Conservation (phyloP, 257 asterid species). For the Solanum ossicruentum region DNA sequence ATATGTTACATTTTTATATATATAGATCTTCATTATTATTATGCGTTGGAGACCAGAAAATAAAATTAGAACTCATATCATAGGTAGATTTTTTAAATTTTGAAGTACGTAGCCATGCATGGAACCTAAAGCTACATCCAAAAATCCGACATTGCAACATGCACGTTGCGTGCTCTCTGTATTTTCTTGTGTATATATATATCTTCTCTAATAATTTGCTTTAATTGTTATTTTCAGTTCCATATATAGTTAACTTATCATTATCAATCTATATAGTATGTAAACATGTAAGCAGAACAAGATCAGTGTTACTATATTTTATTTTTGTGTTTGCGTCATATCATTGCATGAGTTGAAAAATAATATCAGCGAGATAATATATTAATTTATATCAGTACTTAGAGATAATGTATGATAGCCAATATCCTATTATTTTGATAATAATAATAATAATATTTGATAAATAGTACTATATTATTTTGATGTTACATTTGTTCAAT, state of each 20-base stretch:
- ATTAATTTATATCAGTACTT: background rate
- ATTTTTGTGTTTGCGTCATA: too few species aligned
- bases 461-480: background rate
- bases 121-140: constrained; percentile 17
- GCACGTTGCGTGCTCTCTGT: constrained; percentile 6
- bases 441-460: too few species aligned
- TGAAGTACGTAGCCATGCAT: constrained; percentile 5
- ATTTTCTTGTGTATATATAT: background rate
- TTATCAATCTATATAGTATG: background rate
- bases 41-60: constrained; percentile 5
- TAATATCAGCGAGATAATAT: too few species aligned
- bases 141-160: constrained; percentile 4
- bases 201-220: background rate
- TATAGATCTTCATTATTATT: background rate
- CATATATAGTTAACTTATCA: background rate
- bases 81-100: background rate
- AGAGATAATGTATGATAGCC: background rate
- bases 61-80: background rate
- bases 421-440: background rate
- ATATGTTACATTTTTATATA: too few species aligned
- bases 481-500: background rate
- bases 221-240: background rate
- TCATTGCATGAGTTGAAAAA: background rate
- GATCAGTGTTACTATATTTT: too few species aligned
- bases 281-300: background rate